Evolutionary conservation across 306 rosid genomes (phyloP).

Genomic region (Heteromeles arbutifolia): DNA sequence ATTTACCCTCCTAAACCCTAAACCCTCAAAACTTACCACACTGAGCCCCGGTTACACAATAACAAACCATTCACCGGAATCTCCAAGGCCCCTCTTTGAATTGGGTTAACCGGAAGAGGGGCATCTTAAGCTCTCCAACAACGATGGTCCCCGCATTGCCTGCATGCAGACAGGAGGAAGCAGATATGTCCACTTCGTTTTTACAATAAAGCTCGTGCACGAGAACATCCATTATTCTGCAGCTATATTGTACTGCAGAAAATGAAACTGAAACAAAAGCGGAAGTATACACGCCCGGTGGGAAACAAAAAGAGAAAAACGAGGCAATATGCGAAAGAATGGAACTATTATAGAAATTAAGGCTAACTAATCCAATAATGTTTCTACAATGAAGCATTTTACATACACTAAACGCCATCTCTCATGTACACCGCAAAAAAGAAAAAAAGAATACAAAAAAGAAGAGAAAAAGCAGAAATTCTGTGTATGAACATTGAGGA

Average conservation of each 20-base stretch:
- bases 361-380: constrained; percentile 20
- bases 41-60: background rate
- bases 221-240: background rate
- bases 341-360: constrained; percentile 5
- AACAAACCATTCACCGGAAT: background rate
- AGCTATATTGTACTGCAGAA: background rate
- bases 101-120: background rate
- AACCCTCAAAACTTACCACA: background rate
- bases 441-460: background rate
- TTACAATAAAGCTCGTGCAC: background rate
- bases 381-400: constrained; percentile 31
- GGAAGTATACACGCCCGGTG: background rate
- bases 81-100: background rate
- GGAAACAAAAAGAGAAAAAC: background rate
- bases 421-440: constrained; percentile 32
- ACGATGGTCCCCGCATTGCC: background rate
- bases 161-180: background rate
- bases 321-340: background rate
- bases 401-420: constrained; percentile 26
- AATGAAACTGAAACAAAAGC: background rate
- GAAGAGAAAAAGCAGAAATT: constrained; percentile 12
- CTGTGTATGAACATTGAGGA: constrained; percentile 21
- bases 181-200: background rate
- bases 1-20: background rate
- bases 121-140: background rate